Base-by-base conservation (phyloP, 768 basidiomycete species). In the Suillus decipiens region DNA sequence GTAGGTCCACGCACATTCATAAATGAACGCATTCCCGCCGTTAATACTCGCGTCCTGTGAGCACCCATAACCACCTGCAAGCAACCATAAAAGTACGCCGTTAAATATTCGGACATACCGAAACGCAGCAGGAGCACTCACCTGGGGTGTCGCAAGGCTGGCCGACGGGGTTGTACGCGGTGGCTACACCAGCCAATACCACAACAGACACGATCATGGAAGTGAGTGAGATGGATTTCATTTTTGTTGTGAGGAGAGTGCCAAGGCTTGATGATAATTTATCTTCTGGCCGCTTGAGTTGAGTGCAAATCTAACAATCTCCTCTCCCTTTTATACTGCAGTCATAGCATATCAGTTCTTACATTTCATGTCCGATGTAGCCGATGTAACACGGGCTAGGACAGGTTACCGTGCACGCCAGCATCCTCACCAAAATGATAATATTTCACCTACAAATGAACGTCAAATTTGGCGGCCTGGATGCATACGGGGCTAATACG, bases 91-190 rank as follows among this genome's bases (percentile, higher is more conserved):
- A 24, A n/a, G n/a, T 10, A 57, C 17, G 1, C 36, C 4, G 12
- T 28, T 10, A 24, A 11, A 11, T 9, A 11, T 10, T 31, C 5
- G 5, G 17, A 33, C 24, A 39, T 11, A 3, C 5, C 22, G 17
- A 8, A 37, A 17, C 24, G 15, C 24, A 10, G 22, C 37, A 41
- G 19, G 39, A 31, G 19, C 28, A 57, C 56, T 57, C 10, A 57
- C 56, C 39, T 12, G 56, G 56, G 24, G 37, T 41, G 56, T 41
- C 39, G 10, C 56, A 57, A 1, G 56, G 19, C 56, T 57, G 24
- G 39, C 56, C 56, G 39, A 57, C 41, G 19, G 56, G 56, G 56
- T 57, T 57, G 56, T 41, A 41, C 9, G 56, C 56, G 24, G 24
- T 41, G 5, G 39, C 56, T 1, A 57, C 37, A 6, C 37, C 56